Percentiles rank a stretch among this genome's conserved stretches.
phyloP scores from a whole-genome alignment of 352 stramenopile genomes.

The Phytophthora foliorum region DNA sequence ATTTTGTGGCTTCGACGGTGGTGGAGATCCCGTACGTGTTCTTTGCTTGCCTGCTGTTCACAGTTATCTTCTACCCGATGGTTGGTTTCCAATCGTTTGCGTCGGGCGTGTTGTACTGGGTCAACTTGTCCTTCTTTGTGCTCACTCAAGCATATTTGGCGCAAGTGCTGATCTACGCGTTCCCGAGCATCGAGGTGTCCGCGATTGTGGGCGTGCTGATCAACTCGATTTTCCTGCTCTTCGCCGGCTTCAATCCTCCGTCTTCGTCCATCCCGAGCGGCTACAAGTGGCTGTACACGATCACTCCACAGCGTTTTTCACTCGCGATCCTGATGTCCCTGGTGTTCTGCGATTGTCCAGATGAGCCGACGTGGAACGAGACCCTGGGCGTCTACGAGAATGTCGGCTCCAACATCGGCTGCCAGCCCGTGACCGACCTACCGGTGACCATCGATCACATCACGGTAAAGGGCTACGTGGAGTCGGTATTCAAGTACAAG shows the following conservation, averaged over 20 bases:
- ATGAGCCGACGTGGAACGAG: slow-evolving; percentile 33
- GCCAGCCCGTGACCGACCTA: slow-evolving; percentile 8
- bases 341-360: slow-evolving; percentile 42
- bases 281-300: slow-evolving; percentile 56
- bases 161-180: slow-evolving; percentile 46
- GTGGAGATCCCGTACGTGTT: slow-evolving; percentile 80
- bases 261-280: slow-evolving; percentile 41
- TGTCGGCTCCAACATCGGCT: slow-evolving; percentile 3
- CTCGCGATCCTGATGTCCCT: slow-evolving; percentile 42
- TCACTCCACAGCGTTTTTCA: slow-evolving; percentile 46
- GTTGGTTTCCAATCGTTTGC: slow-evolving; percentile 52
- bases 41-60: slow-evolving; percentile 46
- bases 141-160: slow-evolving; percentile 51
- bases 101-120: slow-evolving; percentile 50
- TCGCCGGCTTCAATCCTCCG: slow-evolving; percentile 52
- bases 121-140: slow-evolving; percentile 43
- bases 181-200: slow-evolving; percentile 46
- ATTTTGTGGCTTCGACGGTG: slow-evolving; percentile 80
- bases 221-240: slow-evolving; percentile 51
- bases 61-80: slow-evolving; percentile 54
- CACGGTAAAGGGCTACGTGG: slow-evolving; percentile 34
- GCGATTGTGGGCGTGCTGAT: slow-evolving; percentile 50
- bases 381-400: slow-evolving; percentile 23
- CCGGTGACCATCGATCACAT: slow-evolving; percentile 23
- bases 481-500: slow-evolving; percentile 42